Base-by-base conservation (phyloP, 179 eudicot genomes). In the Carnegiea gigantea region DNA sequence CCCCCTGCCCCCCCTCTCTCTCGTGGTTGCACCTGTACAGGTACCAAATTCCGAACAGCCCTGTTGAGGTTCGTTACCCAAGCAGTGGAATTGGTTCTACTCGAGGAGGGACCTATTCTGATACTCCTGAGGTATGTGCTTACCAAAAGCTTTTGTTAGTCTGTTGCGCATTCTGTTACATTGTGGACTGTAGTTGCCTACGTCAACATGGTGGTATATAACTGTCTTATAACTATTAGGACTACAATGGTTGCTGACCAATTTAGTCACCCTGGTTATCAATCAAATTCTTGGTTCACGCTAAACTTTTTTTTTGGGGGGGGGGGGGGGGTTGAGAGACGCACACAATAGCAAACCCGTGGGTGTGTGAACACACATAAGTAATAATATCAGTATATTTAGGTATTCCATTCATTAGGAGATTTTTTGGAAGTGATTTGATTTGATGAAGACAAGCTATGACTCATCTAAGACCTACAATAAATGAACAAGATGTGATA, bases 41-140 rank as follows among this genome's bases (percentile, higher is more conserved):
- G 43, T 91, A 91, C 82, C 76, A 84, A 67, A 82, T 84, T 78
- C 64, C 84, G 76, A 78, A 79, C 83, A 88, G 87, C 44, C 59
- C 83, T 44, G 38, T 83, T 75, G 91, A 87, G 82, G 73, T 62
- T 77, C 86, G 77, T 82, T 85, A 86, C 78, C 86, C 86, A 48
- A 84, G 75, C 77, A 79, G 81, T 80, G 82, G 83, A 26, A 54
- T 81, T 23, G 80, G 81, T 78, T 78, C 90, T 79, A 81, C 60
- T 60, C 86, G 84, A 77, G 86, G 90, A 78, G 81, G 85, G 83
- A 74, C 76, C 81, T 79, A 84, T 77, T 60, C 79, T 73, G 79
- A 64, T 77, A 76, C 80, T 74, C 59, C 77, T 38, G 87, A 86
- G 89, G 89, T 86, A 79, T 76, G 71, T 62, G 51, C 18, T 60